Conservation (phyloP, 257 asterid species). For the Solanum piurae region DNA sequence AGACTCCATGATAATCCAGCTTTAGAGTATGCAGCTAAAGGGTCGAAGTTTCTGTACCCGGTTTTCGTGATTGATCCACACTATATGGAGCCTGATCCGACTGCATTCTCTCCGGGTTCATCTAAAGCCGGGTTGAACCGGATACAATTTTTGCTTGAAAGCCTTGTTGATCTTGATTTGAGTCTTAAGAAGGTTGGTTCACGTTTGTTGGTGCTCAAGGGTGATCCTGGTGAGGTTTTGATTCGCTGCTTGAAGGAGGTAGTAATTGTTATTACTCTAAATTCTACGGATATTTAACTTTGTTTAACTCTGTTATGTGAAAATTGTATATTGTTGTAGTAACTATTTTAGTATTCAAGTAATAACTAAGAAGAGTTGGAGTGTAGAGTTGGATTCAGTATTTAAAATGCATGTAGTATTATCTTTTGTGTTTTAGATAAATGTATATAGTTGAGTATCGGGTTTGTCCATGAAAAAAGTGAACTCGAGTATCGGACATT, state of each 20-base stretch:
- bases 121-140: constrained; percentile 71
- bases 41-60: constrained; percentile 51
- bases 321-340: not conserved
- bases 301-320: not conserved
- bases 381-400: not conserved
- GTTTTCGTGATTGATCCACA: constrained; percentile 91
- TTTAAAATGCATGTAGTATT: not conserved
- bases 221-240: constrained; percentile 68
- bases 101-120: constrained; percentile 63
- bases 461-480: not conserved
- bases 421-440: not conserved
- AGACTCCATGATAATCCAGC: constrained; percentile 96
- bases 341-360: not conserved
- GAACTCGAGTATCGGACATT: not conserved
- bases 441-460: not conserved
- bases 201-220: constrained; percentile 76
- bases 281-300: not conserved
- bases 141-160: constrained; percentile 68
- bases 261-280: not conserved
- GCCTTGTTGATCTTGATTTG: constrained; percentile 64
- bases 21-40: constrained; percentile 53
- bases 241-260: constrained; percentile 76
- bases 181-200: constrained; percentile 63
- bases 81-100: constrained; percentile 79
- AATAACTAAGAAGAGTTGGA: not conserved